Evolutionary conservation across 2,329 filamentous ascomycete genomes (phyloP), one percentile per base, ranked within the genome.

Genomic region (Zalaria sp.): DNA sequence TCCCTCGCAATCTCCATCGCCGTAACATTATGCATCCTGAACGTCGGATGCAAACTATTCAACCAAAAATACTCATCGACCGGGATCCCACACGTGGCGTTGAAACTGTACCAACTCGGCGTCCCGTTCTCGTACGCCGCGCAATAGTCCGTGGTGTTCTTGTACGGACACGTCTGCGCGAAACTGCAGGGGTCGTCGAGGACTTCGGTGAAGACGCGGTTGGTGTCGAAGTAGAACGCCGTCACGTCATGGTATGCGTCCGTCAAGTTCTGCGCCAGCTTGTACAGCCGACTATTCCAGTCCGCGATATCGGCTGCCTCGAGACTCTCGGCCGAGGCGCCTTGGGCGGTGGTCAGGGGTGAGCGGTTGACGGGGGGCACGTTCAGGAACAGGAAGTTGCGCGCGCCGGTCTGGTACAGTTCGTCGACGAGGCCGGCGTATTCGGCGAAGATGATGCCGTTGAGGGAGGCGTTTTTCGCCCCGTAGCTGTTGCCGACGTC

Each of bases 51-150:
- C 47, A 81, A 54, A 34, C 57, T 64, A 49, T 81, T 79, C 27
- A 79, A 59, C 77, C 76, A 81, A 49, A 80, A 70, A 53, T 79
- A 80, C 57, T 79, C 60, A 51, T 79, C 72, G 3, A 78, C 73
- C 0, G 72, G 60, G 36, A 73, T 56, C 1, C 63, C 62, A 53
- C 77, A 80, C 38, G 61, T 64, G 4, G 61, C 50, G 34, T 59
- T 49, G n/a, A 54, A 57, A 1, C 59, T 60, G 40, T 64, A 59
- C 56, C 58, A 61, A 1, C 47, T 53, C 2, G 59, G 53, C 1
- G 63, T 60, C 3, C 62, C 63, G 45, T 71, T 72, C 49, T 65
- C 53, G 53, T 80, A 80, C 1, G 61, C 65, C 7, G 48, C 53
- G 49, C 77, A 81, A 46, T 65, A 79, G 0, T 46, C 61, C 0